These are phyloP conservation scores for Dacryopinax spathularia DNA, from an alignment of 768 basidiomycete species.

Conservation along the genomic window DNA sequence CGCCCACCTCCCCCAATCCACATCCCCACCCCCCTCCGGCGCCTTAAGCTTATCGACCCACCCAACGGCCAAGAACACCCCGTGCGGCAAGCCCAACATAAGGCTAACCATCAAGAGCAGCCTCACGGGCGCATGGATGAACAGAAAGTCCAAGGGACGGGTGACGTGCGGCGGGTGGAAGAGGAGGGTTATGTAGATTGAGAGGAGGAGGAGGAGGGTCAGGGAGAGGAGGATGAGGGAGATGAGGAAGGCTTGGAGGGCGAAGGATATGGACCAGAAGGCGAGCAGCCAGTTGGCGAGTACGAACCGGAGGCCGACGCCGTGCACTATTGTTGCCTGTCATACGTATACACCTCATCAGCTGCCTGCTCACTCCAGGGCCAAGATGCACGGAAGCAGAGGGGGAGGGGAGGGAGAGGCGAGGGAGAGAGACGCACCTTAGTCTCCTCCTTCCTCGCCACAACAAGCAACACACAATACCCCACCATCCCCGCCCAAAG, in stretches of 20 bases:
- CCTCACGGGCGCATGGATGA: slow-evolving; percentile 78
- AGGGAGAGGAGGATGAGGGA: slow-evolving; percentile 62
- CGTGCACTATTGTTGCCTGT: slow-evolving; percentile 57
- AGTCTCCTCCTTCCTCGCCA: slow-evolving; percentile 60
- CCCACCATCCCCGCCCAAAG: slow-evolving; percentile 60
- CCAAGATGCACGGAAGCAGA: too few species aligned
- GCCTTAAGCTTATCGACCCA: slow-evolving; percentile 43
- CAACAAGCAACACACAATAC: slow-evolving; percentile 65
- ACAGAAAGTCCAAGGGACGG: slow-evolving; percentile 59
- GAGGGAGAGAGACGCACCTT: slow-evolving; percentile 36
- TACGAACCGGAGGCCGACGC: slow-evolving; percentile 65
- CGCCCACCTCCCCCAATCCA: slow-evolving; percentile 40
- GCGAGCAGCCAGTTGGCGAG: slow-evolving; percentile 70
- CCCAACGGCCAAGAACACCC: slow-evolving; percentile 53
- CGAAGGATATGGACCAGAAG: slow-evolving; percentile 63
- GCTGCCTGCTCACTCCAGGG: too few species aligned
- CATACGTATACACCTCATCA: too few species aligned
- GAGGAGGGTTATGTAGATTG: slow-evolving; percentile 64
- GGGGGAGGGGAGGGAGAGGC: neutral
- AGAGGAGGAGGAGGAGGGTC: slow-evolving; percentile 53
- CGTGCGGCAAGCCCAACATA: slow-evolving; percentile 44
- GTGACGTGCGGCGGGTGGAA: slow-evolving; percentile 38
- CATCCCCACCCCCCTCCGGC: slow-evolving; percentile 24
- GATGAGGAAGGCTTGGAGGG: slow-evolving; percentile 60
- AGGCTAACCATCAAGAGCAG: slow-evolving; percentile 53